Evolutionary conservation across 2,329 filamentous ascomycete genomes (phyloP).

Genomic region (Helminthosporium solani): DNA sequence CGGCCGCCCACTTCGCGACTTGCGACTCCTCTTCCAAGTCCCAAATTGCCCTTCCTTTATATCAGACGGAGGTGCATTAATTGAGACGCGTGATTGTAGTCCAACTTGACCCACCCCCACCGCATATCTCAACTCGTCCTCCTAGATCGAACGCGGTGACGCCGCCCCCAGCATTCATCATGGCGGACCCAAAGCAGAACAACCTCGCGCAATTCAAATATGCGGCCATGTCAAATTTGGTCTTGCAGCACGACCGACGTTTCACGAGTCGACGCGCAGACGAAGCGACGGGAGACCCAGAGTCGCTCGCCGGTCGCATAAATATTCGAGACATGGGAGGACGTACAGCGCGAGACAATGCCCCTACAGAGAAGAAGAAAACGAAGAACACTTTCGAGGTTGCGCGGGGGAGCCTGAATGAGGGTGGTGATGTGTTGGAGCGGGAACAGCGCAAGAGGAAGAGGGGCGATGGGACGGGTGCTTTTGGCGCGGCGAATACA

Average conservation of each 20-base stretch:
- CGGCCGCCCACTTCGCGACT: neutral
- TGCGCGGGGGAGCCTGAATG: slow-evolving; percentile 72
- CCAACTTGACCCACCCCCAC: neutral
- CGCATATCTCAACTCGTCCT: neutral
- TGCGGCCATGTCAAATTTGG: slow-evolving; percentile 99
- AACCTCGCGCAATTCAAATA: slow-evolving; percentile 98
- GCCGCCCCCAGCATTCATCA: slow-evolving; percentile 4
- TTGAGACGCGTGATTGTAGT: neutral
- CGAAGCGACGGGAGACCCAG: slow-evolving; percentile 94
- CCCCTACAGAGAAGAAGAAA: slow-evolving; percentile 76
- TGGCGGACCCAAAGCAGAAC: slow-evolving; percentile 34
- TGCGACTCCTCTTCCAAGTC: neutral
- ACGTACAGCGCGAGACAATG: slow-evolving; percentile 74
- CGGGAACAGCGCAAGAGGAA: slow-evolving; percentile 86
- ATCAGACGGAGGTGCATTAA: neutral
- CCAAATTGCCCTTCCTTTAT: neutral
- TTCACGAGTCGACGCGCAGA: slow-evolving; percentile 91
- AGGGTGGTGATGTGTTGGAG: slow-evolving; percentile 80
- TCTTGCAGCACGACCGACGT: slow-evolving; percentile 97
- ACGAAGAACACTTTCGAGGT: slow-evolving; percentile 65
- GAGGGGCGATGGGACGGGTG: slow-evolving; percentile 59
- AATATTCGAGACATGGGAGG: slow-evolving; percentile 94
- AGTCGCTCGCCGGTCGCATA: slow-evolving; percentile 92
- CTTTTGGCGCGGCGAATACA: slow-evolving; percentile 72
- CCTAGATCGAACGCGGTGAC: neutral